These are phyloP conservation scores for Cymbomonas tetramitiformis DNA, from an alignment of 139 green algal species.

Conservation along the genomic window DNA sequence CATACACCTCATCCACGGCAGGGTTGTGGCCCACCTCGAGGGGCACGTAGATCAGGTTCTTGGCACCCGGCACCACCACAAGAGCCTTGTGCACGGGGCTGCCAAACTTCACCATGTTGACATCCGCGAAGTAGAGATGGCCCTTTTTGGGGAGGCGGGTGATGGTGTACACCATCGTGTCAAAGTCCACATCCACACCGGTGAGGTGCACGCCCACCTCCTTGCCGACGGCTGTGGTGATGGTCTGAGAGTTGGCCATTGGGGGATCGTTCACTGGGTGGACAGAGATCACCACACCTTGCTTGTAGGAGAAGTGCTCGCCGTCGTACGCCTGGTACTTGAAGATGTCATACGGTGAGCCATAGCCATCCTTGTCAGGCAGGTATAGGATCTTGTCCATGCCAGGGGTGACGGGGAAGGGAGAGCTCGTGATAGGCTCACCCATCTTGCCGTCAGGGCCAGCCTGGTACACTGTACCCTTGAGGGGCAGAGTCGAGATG, in stretches of 20 bases:
- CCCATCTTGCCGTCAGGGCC: neutral
- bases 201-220: neutral
- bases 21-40: neutral
- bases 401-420: neutral
- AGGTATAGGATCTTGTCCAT: slow-evolving; percentile 2
- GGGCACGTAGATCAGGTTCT: neutral
- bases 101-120: neutral
- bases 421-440: slow-evolving; percentile 3
- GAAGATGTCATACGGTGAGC: slow-evolving; percentile 19
- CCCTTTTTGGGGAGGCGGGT: slow-evolving; percentile 9
- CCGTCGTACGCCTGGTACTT: slow-evolving; percentile 25
- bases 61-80: neutral
- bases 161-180: neutral
- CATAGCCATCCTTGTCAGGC: slow-evolving; percentile 1
- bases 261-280: slow-evolving; percentile 7
- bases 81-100: too few species aligned
- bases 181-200: neutral
- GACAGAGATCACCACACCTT: slow-evolving; percentile 16
- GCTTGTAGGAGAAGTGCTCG: slow-evolving; percentile 8
- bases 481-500: slow-evolving; percentile 12
- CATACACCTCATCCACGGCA: neutral
- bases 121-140: neutral
- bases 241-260: neutral
- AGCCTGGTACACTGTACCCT: slow-evolving; percentile 5
- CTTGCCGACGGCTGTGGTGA: neutral